Percentiles rank a stretch among this genome's conserved stretches.
Evolutionary conservation across 139 green algal genomes (phyloP).

Genomic region (Medakamo hakoo): DNA sequence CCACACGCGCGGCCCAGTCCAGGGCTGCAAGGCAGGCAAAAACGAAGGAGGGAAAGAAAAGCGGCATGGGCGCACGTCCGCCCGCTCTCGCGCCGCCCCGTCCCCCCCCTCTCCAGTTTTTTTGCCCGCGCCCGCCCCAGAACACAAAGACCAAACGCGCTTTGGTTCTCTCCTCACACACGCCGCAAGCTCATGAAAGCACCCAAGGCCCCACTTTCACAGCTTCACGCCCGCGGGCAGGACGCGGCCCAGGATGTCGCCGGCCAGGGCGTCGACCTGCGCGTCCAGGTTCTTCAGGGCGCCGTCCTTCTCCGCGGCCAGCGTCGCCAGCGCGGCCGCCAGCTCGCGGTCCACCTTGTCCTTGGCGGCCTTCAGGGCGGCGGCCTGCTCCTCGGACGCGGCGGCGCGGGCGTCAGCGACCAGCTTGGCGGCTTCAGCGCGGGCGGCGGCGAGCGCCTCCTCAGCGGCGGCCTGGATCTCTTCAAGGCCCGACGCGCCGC

Average conservation of each 20-base stretch:
- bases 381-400: conserved; percentile 19
- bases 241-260: conserved; percentile 58
- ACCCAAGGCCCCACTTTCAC: no score
- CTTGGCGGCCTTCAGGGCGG: conserved; percentile 28
- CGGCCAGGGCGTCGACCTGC: conserved; percentile 60
- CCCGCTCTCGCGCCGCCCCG: no score
- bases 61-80: no score
- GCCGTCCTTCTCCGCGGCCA: conserved; percentile 56
- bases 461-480: conserved; percentile 29
- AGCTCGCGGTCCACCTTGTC: conserved; percentile 47
- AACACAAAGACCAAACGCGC: no score
- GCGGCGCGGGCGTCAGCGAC: conserved; percentile 24
- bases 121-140: no score
- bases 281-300: conserved; percentile 49
- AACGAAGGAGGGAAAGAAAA: neutral
- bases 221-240: conserved; percentile 62
- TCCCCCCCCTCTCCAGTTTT: no score
- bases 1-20: neutral
- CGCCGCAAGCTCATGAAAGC: no score
- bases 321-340: conserved; percentile 22
- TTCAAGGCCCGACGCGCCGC: conserved; percentile 24
- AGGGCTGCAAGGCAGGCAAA: neutral
- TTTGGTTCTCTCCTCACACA: no score
- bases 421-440: conserved; percentile 21
- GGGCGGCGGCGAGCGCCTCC: conserved; percentile 23